Percentiles rank a stretch among this genome's conserved stretches.
Conservation (phyloP, 2,329 filamentous ascomycete genomes). For the Pseudocercospora musae region DNA sequence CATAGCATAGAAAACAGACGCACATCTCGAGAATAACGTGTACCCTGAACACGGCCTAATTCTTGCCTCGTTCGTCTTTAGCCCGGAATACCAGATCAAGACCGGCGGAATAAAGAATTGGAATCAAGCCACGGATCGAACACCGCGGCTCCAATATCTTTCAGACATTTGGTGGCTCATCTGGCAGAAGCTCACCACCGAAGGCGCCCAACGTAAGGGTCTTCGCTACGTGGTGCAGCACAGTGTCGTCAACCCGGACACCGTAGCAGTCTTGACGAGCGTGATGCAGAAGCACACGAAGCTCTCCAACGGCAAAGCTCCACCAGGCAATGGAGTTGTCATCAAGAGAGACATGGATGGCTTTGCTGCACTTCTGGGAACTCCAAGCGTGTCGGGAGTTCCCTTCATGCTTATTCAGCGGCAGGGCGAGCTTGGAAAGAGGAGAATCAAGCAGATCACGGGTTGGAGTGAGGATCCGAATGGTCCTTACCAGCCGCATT, state of each 20-base stretch:
- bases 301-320: conserved; percentile 4
- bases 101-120: too few species aligned
- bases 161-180: conserved; percentile 15
- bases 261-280: background rate
- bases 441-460: conserved; percentile 14
- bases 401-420: conserved; percentile 18
- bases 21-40: conserved; percentile 3
- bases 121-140: too few species aligned
- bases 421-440: conserved; percentile 5
- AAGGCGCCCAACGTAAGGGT: background rate
- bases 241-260: conserved; percentile 9
- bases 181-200: conserved; percentile 12
- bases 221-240: conserved; percentile 11
- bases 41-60: background rate
- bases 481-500: conserved; percentile 7
- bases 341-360: conserved; percentile 5
- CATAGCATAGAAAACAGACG: background rate
- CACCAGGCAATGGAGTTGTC: conserved; percentile 7
- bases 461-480: conserved; percentile 2
- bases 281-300: conserved; percentile 3
- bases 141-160: too few species aligned
- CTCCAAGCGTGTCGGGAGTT: conserved; percentile 10
- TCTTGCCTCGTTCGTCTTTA: too few species aligned
- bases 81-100: too few species aligned
- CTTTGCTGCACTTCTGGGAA: conserved; percentile 15